These are phyloP conservation scores for Erysimum pusillum DNA, from an alignment of 441 rosid species.

Conservation along the genomic window DNA sequence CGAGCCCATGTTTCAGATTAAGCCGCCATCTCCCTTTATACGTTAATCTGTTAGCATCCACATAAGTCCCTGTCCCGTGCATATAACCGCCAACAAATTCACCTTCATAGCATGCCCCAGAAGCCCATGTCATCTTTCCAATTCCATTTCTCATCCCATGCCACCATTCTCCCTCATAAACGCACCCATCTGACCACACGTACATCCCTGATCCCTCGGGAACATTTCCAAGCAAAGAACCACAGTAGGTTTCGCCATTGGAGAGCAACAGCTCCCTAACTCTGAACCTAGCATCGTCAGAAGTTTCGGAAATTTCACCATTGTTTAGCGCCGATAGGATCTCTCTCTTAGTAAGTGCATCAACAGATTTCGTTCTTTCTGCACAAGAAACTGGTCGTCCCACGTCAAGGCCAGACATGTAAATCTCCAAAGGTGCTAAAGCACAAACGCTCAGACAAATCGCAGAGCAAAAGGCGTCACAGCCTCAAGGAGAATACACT, in stretches of 20 bases:
- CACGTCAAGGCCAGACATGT: conserved; percentile 85
- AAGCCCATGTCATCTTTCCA: conserved; percentile 82
- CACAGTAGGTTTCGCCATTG: conserved; percentile 78
- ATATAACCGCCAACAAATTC: conserved; percentile 92
- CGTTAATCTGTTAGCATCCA: conserved; percentile 58
- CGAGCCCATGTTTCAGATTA: conserved; percentile 92
- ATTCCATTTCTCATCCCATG: conserved; percentile 87
- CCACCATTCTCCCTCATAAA: conserved; percentile 94
- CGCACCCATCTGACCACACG: conserved; percentile 79
- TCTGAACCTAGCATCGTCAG: conserved; percentile 70
- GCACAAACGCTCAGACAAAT: conserved; percentile 45
- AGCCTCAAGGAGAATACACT: conserved; percentile 41
- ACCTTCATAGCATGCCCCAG: conserved; percentile 84
- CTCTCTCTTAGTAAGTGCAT: conserved; percentile 58
- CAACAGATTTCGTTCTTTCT: conserved; percentile 86
- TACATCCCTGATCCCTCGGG: conserved; percentile 89
- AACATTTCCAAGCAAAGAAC: conserved; percentile 76
- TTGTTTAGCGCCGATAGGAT: conserved; percentile 50
- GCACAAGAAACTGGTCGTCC: conserved; percentile 60
- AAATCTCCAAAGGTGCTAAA: conserved; percentile 62
- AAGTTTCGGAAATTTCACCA: conserved; percentile 61
- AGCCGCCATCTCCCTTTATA: conserved; percentile 93
- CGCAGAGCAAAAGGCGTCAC: conserved; percentile 42
- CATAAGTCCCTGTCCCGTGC: conserved; percentile 79
- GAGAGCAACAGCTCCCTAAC: conserved; percentile 68